phyloP scores from a whole-genome alignment of 495 filamentous ascomycete genomes.

The Lophiotrema nucula region DNA sequence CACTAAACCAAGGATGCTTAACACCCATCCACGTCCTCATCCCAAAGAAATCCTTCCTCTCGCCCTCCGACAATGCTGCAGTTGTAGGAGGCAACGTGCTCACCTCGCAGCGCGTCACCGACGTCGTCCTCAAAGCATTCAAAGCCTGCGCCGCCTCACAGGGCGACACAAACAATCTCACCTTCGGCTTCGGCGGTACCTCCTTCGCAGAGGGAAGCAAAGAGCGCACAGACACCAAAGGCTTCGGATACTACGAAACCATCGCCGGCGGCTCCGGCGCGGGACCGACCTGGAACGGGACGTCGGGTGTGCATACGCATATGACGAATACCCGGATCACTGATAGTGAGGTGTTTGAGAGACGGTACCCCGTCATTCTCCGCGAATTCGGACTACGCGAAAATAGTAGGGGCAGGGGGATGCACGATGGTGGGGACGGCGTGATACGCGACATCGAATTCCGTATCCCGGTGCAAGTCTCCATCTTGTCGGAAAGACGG shows the following conservation, averaged over 20 bases:
- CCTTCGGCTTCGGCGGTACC: conserved; percentile 80
- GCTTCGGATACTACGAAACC: conserved; percentile 98
- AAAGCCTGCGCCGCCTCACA: conserved; percentile 86
- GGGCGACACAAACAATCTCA: conserved; percentile 90
- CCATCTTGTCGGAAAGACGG: conserved; percentile 82
- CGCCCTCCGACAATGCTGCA: conserved; percentile 81
- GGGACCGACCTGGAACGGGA: conserved; percentile 82
- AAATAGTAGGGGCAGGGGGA: conserved; percentile 69
- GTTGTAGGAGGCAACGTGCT: conserved; percentile 96
- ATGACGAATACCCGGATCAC: conserved; percentile 99
- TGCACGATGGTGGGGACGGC: conserved; percentile 82
- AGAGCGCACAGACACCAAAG: conserved; percentile 50
- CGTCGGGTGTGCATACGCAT: conserved; percentile 86
- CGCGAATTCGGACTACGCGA: conserved; percentile 75
- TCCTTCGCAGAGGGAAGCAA: conserved; percentile 34
- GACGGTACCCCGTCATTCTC: conserved; percentile 85
- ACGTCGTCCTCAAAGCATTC: conserved; percentile 91
- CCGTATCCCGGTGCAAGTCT: conserved; percentile 80
- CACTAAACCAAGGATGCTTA: conserved; percentile 94
- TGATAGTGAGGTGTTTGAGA: conserved; percentile 92
- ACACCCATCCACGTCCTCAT: conserved; percentile 84
- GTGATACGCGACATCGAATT: conserved; percentile 96
- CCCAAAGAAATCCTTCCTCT: conserved; percentile 77
- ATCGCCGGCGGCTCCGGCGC: conserved; percentile 92
- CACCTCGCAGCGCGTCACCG: conserved; percentile 86